Base-by-base conservation (phyloP, 2,329 filamentous ascomycete genomes). In the Stachybotrys chlorohalonatus region DNA sequence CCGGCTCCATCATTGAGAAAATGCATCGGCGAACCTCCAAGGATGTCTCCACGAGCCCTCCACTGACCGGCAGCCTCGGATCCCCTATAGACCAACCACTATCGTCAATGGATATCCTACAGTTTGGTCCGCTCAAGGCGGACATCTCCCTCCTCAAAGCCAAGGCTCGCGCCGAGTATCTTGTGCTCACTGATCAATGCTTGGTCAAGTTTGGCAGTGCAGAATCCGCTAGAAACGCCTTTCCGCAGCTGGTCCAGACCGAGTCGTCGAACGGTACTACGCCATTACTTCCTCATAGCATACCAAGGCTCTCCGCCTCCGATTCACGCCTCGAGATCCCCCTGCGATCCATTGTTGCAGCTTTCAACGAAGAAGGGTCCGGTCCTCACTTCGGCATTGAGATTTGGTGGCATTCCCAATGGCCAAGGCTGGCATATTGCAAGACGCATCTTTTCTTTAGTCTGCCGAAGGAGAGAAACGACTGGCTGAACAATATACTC, bases 391-490 rank as follows among this genome's bases (percentile, higher is more conserved):
- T 78, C 49, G 77, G 77, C 6, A 64, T 83, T 52, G 80, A 83
- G 60, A 70, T 82, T 2, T 83, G 79, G 79, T 83, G 80, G 80
- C 75, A 73, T 55, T 74, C 74, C 13, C 63, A 68, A 15, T 68
- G 72, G 54, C 72, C 74, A 2, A 68, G 71, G 11, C 66, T 78
- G 47, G 68, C 72, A 13, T 81, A 78, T 57, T 69, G 69, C 55
- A 77, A 74, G 55, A 66, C 75, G 3, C 74, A 76, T 46, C 65
- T 82, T 45, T 77, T 77, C 61, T 81, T 83, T 60, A 67, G 66
- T 51, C 63, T 76, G 32, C 73, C 76, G 8, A 69, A 73, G 31
- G 76, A 80, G 52, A 71, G 78, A 31, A 76, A 81, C 54, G 72
- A 75, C 49, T 78, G 76, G 72, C 64, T 82, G 55, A 70, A 71